phyloP scores from a whole-genome alignment of 208 protist species.

The Novymonas esmeraldas region DNA sequence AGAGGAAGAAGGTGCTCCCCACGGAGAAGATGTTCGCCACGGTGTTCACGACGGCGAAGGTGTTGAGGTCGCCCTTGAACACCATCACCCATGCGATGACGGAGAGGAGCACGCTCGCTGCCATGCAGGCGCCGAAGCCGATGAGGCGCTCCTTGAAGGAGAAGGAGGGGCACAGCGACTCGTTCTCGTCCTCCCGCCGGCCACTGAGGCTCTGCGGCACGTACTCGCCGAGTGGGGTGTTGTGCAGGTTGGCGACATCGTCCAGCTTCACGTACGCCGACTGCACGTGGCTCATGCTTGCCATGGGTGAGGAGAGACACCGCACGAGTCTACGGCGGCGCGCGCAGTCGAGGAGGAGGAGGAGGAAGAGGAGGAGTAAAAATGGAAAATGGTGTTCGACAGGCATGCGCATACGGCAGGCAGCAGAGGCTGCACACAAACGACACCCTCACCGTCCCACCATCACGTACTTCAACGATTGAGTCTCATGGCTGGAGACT shows the following conservation, averaged over 20 bases:
- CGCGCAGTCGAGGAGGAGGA: too few relatives aligned
- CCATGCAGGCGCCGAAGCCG: slow-evolving; percentile 47
- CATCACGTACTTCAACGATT: too few relatives aligned
- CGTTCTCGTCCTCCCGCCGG: slow-evolving; percentile 24
- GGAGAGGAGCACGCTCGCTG: slow-evolving; percentile 50
- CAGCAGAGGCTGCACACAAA: too few relatives aligned
- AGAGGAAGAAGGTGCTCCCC: slow-evolving; percentile 66
- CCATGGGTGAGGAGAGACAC: not conserved
- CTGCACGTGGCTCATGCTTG: slow-evolving; percentile 1
- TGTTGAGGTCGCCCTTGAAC: slow-evolving; percentile 49
- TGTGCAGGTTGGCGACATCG: slow-evolving; percentile 22
- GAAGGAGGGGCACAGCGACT: slow-evolving; percentile 43
- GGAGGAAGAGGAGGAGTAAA: too few relatives aligned
- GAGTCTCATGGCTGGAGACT: too few relatives aligned
- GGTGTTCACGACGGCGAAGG: slow-evolving; percentile 68
- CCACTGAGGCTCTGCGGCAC: slow-evolving; percentile 4
- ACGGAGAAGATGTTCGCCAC: slow-evolving; percentile 62
- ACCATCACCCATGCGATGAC: slow-evolving; percentile 64
- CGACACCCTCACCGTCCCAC: too few relatives aligned
- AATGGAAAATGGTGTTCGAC: too few relatives aligned
- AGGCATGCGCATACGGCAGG: too few relatives aligned
- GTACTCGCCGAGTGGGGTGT: slow-evolving; percentile 21
- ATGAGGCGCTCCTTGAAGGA: slow-evolving; percentile 64
- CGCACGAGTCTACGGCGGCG: not conserved
- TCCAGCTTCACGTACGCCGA: slow-evolving; percentile 36